phyloP scores from a whole-genome alignment of 768 basidiomycete species.

The Cyclocybe cylindracea region DNA sequence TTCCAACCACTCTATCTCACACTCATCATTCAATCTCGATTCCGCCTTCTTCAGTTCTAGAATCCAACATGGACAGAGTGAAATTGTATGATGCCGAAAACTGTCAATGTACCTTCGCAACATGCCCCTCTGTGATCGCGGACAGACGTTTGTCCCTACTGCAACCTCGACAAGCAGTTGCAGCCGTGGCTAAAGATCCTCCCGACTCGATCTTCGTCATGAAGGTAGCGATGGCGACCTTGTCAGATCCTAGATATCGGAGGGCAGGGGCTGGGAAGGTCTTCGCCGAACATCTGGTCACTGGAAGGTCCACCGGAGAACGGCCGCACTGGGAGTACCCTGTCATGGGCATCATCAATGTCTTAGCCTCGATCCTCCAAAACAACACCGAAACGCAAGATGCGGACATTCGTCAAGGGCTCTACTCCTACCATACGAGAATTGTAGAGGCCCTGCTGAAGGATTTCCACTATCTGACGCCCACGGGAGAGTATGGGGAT shows the following conservation, averaged over 20 bases:
- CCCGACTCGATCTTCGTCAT: slow-evolving; percentile 1
- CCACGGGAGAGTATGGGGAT: not conserved
- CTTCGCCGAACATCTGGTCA: not conserved
- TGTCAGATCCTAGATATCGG: slow-evolving; percentile 1
- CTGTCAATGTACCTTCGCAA: not conserved
- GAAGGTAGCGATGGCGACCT: not conserved
- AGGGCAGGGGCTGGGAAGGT: not conserved
- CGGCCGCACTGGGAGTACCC: slow-evolving; percentile 1
- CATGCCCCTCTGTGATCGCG: not conserved
- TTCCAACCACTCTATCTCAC: too few species aligned
- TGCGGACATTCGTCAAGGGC: not conserved
- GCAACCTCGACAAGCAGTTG: slow-evolving; percentile 1
- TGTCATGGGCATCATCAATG: not conserved
- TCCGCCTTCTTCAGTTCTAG: too few species aligned
- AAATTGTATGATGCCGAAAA: not conserved
- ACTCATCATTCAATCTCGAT: too few species aligned
- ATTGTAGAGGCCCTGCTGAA: slow-evolving; percentile 1
- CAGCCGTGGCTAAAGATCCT: not conserved
- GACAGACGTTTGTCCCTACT: not conserved
- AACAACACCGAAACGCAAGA: not conserved
- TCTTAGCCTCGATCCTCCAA: not conserved
- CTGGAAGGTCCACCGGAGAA: not conserved
- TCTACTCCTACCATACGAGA: not conserved
- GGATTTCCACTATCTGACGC: not conserved
- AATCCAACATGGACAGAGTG: too few species aligned